Percentiles rank a stretch among this genome's conserved stretches.
Evolutionary conservation across 805 yeast species (phyloP).

Genomic region (Zygoascus bituminiphila): DNA sequence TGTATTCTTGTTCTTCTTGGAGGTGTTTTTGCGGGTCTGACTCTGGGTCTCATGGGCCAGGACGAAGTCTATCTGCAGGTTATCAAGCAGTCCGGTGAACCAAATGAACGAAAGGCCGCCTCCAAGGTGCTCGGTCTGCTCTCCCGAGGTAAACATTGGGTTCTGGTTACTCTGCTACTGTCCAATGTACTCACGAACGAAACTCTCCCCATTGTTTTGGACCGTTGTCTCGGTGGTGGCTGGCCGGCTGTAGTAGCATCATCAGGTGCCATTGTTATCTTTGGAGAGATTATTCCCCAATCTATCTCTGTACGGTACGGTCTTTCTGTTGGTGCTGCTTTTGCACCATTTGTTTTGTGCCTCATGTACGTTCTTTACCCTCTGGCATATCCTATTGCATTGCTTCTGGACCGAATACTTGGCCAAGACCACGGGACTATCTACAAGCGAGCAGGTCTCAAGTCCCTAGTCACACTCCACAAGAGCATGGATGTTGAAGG

Average conservation of each 20-base stretch:
- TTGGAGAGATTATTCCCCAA: conserved; percentile 96
- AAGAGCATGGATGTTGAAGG: conserved; percentile 93
- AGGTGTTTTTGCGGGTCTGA: conserved; percentile 43
- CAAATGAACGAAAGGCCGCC: conserved; percentile 59
- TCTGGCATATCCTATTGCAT: conserved; percentile 82
- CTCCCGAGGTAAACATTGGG: conserved; percentile 90
- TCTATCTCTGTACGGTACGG: conserved; percentile 90
- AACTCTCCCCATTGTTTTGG: conserved; percentile 87
- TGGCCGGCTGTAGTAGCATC: conserved; percentile 93
- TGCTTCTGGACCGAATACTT: conserved; percentile 65
- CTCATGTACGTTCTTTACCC: conserved; percentile 91
- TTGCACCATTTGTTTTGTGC: conserved; percentile 76
- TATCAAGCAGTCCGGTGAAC: conserved; percentile 71
- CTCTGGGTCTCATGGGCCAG: conserved; percentile 97
- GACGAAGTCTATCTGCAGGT: conserved; percentile 93
- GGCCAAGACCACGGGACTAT: conserved; percentile 97
- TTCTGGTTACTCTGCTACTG: conserved; percentile 75
- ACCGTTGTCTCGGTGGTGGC: conserved; percentile 91
- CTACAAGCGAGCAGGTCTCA: conserved; percentile 85
- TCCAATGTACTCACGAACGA: conserved; percentile 91
- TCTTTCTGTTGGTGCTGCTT: conserved; percentile 78
- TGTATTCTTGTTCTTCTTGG: conserved; percentile 30
- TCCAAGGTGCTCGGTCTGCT: conserved; percentile 62
- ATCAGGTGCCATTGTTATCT: conserved; percentile 86
- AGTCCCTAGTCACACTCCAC: conserved; percentile 87